These are phyloP conservation scores for Helotiales sp. DNA, from an alignment of 2,329 filamentous ascomycete species.

Conservation along the genomic window DNA sequence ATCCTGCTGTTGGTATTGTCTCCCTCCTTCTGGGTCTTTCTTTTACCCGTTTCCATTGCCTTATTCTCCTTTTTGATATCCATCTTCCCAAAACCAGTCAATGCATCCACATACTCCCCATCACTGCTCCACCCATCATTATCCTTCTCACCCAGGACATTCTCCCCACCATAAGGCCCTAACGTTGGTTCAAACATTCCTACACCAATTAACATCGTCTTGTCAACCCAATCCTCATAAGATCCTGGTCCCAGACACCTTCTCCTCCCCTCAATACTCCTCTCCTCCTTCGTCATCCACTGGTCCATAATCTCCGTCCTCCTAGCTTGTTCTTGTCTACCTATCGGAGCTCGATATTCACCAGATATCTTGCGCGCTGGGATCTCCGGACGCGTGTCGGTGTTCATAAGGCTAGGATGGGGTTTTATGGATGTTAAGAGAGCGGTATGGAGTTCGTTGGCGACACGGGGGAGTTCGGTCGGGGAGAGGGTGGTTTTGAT, in stretches of 20 bases:
- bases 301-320: background rate
- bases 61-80: background rate
- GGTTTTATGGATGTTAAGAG: background rate
- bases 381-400: too few relatives aligned
- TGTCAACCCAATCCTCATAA: constrained; percentile 12
- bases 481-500: background rate
- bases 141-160: background rate
- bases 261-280: background rate
- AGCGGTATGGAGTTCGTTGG: background rate
- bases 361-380: background rate
- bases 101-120: background rate
- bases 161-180: background rate
- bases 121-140: background rate
- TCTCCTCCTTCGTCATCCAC: background rate
- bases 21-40: background rate
- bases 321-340: background rate
- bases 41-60: background rate
- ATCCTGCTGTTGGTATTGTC: background rate
- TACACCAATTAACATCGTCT: background rate
- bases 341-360: background rate
- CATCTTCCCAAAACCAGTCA: background rate
- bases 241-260: background rate
- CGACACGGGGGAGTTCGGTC: background rate
- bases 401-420: background rate
- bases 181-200: constrained; percentile 5